Conservation (phyloP, 225 moss, liverwort and hornwort genomes). For the Straminergon stramineum region DNA sequence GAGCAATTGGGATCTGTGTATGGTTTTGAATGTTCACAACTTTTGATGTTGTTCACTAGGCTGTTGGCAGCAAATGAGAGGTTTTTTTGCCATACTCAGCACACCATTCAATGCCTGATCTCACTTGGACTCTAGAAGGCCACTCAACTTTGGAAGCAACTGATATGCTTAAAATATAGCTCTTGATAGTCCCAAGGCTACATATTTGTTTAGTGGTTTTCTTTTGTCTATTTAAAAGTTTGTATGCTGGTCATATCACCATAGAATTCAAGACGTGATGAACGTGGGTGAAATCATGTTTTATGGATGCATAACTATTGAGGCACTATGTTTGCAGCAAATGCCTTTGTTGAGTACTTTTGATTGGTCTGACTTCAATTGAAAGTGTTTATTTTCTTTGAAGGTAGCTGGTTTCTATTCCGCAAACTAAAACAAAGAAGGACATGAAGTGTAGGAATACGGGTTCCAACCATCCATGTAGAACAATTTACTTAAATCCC, state of each 20-base stretch:
- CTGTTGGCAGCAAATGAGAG: neutral
- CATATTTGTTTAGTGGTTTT: neutral
- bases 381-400: too few relatives aligned
- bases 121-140: neutral
- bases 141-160: neutral
- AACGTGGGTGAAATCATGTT: neutral
- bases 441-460: neutral
- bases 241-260: fast-evolving
- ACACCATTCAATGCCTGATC: neutral
- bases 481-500: neutral
- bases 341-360: neutral
- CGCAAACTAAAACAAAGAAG: too few relatives aligned
- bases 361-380: too few relatives aligned
- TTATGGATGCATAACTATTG: neutral
- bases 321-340: neutral
- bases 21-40: neutral
- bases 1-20: neutral
- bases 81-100: neutral
- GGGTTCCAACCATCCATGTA: fast-evolving
- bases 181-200: neutral
- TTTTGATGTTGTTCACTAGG: neutral
- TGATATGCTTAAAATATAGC: neutral
- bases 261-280: neutral
- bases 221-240: neutral
- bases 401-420: too few relatives aligned